These are phyloP conservation scores for Chernovozyma aurita DNA, from an alignment of 1,139 yeast species.

Conservation along the genomic window DNA sequence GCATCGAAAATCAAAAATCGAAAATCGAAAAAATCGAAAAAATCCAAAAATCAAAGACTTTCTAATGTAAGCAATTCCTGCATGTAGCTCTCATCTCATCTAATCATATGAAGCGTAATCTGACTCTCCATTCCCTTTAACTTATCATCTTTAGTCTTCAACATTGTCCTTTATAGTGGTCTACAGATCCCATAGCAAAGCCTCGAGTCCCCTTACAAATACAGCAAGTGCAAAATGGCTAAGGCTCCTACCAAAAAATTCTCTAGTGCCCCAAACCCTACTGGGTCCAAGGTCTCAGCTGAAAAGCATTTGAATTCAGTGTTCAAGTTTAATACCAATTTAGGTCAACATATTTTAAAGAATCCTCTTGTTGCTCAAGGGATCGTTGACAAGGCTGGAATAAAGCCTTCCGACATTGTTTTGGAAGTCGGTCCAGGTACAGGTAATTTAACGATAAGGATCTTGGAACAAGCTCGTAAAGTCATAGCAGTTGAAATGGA, in stretches of 20 bases:
- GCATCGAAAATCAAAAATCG: too few relatives aligned
- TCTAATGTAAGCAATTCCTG: too few relatives aligned
- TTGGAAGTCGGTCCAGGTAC: constrained; percentile 99
- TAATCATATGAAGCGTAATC: too few relatives aligned
- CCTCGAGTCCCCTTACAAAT: too few relatives aligned
- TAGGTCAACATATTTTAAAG: constrained; percentile 95
- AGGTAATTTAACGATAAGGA: constrained; percentile 92
- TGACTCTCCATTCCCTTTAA: too few relatives aligned
- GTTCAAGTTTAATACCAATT: constrained; percentile 91
- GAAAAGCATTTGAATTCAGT: constrained; percentile 75
- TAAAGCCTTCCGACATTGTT: constrained; percentile 88
- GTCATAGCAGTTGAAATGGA: constrained; percentile 98
- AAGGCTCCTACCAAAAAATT: constrained; percentile 54
- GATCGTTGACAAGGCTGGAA: constrained; percentile 92
- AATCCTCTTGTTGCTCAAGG: constrained; percentile 98
- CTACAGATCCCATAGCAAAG: too few relatives aligned
- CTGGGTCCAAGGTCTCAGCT: constrained; percentile 53
- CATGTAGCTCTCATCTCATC: too few relatives aligned
- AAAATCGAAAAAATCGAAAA: too few relatives aligned
- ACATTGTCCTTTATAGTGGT: too few relatives aligned
- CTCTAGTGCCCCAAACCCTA: constrained; percentile 35
- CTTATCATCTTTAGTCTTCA: too few relatives aligned
- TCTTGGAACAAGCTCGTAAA: constrained; percentile 84
- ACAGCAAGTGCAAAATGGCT: too few relatives aligned
- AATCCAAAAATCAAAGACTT: too few relatives aligned